A percentile compares a stretch with the other conserved stretches of the same genome.
Evolutionary conservation across 768 basidiomycete genomes (phyloP).

Genomic region (Cystoderma amianthinum): DNA sequence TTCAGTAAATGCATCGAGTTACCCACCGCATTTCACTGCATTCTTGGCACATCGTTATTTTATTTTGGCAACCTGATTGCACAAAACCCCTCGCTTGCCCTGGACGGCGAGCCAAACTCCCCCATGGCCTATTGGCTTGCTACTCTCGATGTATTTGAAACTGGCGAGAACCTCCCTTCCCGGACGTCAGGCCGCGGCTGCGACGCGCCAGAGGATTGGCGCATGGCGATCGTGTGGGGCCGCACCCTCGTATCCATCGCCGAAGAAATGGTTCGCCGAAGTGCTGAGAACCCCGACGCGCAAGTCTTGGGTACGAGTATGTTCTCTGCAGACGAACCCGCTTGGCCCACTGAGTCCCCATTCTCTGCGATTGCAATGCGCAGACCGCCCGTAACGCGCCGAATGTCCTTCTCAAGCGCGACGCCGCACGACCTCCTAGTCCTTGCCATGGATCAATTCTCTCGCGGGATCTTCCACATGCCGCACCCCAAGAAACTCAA

Average conservation of each 20-base stretch:
- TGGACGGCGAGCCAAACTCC: conserved; percentile 45
- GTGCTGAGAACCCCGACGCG: conserved; percentile 8
- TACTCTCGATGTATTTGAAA: conserved; percentile 68
- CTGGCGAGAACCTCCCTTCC: conserved; percentile 54
- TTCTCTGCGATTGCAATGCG: conserved; percentile 41
- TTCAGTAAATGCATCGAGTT: conserved; percentile 39
- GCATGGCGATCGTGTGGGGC: conserved; percentile 62
- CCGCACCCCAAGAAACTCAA: conserved; percentile 32
- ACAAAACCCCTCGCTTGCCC: conserved; percentile 39
- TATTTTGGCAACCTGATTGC: conserved; percentile 57
- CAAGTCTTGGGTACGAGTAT: conserved; percentile 3
- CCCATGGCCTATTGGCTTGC: conserved; percentile 56
- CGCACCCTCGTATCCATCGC: conserved; percentile 57
- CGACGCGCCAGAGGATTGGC: conserved; percentile 50
- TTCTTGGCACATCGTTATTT: conserved; percentile 59
- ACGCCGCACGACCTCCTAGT: conserved; percentile 45
- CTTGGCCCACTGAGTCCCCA: conserved; percentile 46
- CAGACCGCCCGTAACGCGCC: conserved; percentile 41
- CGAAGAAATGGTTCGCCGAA: conserved; percentile 37
- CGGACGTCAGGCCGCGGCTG: conserved; percentile 25
- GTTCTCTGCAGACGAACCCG: conserved; percentile 29
- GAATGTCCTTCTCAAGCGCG: conserved; percentile 35
- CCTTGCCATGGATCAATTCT: conserved; percentile 65
- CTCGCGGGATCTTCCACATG: conserved; percentile 66
- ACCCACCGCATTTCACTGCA: conserved; percentile 59